Percentiles rank a stretch among this genome's conserved stretches.
These are phyloP conservation scores for Colletotrichum tropicicola DNA, from an alignment of 2,329 filamentous ascomycete species.

Conservation along the genomic window DNA sequence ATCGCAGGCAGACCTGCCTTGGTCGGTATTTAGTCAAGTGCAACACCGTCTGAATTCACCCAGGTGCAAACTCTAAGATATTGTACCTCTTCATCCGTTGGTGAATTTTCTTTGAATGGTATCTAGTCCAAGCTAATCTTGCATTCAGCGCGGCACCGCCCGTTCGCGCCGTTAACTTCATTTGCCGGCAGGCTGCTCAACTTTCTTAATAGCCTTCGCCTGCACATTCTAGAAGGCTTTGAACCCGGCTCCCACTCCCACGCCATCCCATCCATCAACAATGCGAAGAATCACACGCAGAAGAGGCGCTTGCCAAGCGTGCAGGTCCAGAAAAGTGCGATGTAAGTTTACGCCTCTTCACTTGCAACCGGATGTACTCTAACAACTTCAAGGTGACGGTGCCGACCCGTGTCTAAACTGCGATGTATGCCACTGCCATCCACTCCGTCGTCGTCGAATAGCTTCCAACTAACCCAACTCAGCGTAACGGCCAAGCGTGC, in stretches of 20 bases:
- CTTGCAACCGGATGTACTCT: neutral
- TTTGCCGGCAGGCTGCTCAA: neutral
- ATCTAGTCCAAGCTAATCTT: constrained; percentile 8
- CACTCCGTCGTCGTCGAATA: neutral
- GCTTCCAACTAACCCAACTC: neutral
- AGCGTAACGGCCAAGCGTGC: constrained; percentile 22
- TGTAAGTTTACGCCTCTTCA: constrained; percentile 1
- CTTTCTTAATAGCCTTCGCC: too few relatives aligned
- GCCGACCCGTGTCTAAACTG: constrained; percentile 24
- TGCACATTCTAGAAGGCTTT: too few relatives aligned
- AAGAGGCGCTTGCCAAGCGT: constrained; percentile 23
- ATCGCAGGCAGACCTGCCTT: neutral
- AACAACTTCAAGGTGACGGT: constrained; percentile 11
- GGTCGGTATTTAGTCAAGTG: neutral
- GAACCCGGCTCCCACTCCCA: too few relatives aligned
- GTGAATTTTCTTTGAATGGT: neutral
- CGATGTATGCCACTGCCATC: neutral
- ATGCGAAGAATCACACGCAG: constrained; percentile 26
- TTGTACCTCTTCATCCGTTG: neutral
- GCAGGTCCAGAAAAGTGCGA: constrained; percentile 23
- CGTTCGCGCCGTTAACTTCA: neutral
- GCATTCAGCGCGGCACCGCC: neutral
- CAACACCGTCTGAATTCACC: neutral
- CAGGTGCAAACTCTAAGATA: neutral
- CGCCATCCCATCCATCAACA: neutral